A percentile compares a stretch with the other conserved stretches of the same genome.
Conservation (phyloP, 2,329 filamentous ascomycete genomes). For the Fusarium subtropicale region DNA sequence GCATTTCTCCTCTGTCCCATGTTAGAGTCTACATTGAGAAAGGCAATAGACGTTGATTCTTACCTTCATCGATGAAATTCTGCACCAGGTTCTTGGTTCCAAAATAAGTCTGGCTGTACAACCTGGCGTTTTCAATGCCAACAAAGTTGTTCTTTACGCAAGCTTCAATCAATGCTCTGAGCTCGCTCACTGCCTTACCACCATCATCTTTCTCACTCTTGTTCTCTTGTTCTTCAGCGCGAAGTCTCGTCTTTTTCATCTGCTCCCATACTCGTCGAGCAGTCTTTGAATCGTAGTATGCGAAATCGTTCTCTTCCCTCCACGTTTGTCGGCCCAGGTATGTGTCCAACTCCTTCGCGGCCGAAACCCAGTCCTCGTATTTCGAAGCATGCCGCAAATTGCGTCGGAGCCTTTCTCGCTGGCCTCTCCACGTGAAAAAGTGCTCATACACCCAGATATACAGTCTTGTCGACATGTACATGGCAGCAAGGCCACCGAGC, state of each 20-base stretch:
- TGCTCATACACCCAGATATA: conserved; percentile 97
- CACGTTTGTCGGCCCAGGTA: conserved; percentile 85
- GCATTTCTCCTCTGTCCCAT: conserved; percentile 68
- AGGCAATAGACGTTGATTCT: conserved; percentile 31
- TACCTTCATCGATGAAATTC: conserved; percentile 86
- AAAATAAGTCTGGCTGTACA: conserved; percentile 98
- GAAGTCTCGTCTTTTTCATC: conserved; percentile 72
- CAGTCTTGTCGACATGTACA: conserved; percentile 83
- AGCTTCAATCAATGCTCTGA: conserved; percentile 82
- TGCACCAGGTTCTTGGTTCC: conserved; percentile 97
- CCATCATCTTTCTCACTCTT: conserved; percentile 54
- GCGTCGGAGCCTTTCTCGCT: conserved; percentile 75
- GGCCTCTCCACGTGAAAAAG: conserved; percentile 88
- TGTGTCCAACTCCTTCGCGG: conserved; percentile 81
- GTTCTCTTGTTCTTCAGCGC: conserved; percentile 65
- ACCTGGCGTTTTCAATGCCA: conserved; percentile 88
- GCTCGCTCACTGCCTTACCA: conserved; percentile 74
- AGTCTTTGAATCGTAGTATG: conserved; percentile 90
- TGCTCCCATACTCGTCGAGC: conserved; percentile 81
- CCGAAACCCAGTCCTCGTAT: conserved; percentile 86
- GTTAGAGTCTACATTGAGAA: conserved; percentile 33
- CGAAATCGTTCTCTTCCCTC: conserved; percentile 81
- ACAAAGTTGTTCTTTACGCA: conserved; percentile 99
- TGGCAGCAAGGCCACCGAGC: conserved; percentile 76
- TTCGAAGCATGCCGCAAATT: conserved; percentile 77